Conservation (phyloP, 1,139 yeast genomes). For the Taphrina betulina region DNA sequence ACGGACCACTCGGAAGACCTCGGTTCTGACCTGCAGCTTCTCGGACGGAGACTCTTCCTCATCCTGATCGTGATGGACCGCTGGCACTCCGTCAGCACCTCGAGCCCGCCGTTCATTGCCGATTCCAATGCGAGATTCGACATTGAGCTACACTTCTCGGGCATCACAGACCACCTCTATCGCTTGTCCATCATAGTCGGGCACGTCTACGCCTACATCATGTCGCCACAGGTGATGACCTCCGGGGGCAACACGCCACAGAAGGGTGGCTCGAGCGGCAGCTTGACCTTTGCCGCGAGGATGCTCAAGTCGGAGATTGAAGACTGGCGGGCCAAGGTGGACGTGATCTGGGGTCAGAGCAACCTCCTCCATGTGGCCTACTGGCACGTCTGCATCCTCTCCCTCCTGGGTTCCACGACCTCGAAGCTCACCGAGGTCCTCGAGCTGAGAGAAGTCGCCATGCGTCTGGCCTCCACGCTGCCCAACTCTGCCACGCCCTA, state of each 20-base stretch:
- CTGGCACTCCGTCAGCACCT: slow-evolving; percentile 39
- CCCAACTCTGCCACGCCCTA: slow-evolving; percentile 34
- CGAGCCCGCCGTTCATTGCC: slow-evolving; percentile 37
- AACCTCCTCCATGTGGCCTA: slow-evolving; percentile 38
- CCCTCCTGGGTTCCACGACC: slow-evolving; percentile 34
- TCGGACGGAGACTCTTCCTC: slow-evolving; percentile 42
- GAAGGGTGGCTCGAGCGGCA: not conserved
- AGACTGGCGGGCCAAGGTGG: slow-evolving; percentile 38
- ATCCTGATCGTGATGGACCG: slow-evolving; percentile 43
- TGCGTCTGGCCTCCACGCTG: slow-evolving; percentile 36
- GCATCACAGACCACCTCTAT: slow-evolving; percentile 35
- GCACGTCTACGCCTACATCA: slow-evolving; percentile 36
- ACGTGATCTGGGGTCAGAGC: slow-evolving; percentile 38
- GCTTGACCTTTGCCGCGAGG: not conserved
- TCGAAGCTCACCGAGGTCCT: slow-evolving; percentile 34
- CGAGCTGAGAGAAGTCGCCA: slow-evolving; percentile 37
- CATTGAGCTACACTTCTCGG: slow-evolving; percentile 32
- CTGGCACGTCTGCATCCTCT: slow-evolving; percentile 38
- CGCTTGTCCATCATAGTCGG: slow-evolving; percentile 39
- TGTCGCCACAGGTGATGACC: slow-evolving; percentile 18
- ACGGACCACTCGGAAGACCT: slow-evolving; percentile 11
- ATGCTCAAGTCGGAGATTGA: slow-evolving; percentile 39
- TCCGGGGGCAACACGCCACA: not conserved
- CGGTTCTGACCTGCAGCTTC: slow-evolving; percentile 34
- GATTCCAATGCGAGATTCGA: slow-evolving; percentile 34